Evolutionary conservation across 192 early-diverging fungal genomes (phyloP).

Genomic region (Backusella macrospora): DNA sequence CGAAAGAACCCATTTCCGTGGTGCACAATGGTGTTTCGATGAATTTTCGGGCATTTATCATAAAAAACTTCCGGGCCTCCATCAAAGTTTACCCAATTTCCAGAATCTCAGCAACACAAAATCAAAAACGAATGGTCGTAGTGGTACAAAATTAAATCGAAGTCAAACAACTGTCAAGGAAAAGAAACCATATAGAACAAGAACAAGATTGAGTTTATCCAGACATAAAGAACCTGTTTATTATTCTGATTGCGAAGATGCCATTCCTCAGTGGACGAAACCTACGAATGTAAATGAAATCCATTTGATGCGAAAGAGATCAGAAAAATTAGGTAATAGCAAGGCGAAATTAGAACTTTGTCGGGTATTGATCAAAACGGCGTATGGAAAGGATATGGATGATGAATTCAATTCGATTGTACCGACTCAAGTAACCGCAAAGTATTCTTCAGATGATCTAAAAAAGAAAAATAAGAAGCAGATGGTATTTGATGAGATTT

Average conservation of each 20-base stretch:
- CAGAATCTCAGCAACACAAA: not conserved
- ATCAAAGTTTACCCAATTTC: constrained; percentile 13
- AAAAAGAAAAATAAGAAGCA: constrained; percentile 54
- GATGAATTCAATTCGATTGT: not conserved
- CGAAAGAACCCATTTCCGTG: not conserved
- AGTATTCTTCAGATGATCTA: not conserved
- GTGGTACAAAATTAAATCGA: not conserved
- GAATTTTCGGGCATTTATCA: constrained; percentile 33
- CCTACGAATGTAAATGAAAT: not conserved
- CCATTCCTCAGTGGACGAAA: not conserved
- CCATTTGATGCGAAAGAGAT: not conserved
- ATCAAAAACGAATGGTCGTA: not conserved
- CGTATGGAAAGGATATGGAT: not conserved
- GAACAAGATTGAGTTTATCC: not conserved
- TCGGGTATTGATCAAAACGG: not conserved
- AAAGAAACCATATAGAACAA: not conserved
- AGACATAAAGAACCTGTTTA: not conserved
- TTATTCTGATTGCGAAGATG: not conserved
- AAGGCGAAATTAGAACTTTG: not conserved
- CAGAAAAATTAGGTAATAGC: not conserved
- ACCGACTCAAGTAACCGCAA: not conserved
- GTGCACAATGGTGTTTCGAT: constrained; percentile 32
- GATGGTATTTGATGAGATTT: constrained; percentile 67
- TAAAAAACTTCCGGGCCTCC: constrained; percentile 4
- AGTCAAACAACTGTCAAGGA: not conserved